These are phyloP conservation scores for Pelagophyceae sp. DNA, from an alignment of 352 stramenopile genomes.

Conservation along the genomic window DNA sequence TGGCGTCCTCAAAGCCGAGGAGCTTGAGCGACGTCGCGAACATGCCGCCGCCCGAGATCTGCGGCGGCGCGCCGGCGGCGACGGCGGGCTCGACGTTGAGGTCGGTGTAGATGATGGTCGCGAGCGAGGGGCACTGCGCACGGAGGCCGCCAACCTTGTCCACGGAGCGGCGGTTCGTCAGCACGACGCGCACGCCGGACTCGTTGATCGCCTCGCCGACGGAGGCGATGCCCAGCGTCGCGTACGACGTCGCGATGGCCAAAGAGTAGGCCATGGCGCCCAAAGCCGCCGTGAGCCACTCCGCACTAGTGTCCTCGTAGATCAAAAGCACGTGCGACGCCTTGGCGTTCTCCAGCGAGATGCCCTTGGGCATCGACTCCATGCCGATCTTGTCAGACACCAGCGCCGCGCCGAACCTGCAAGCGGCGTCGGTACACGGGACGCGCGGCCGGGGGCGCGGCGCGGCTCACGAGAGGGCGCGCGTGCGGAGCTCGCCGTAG, in stretches of 20 bases:
- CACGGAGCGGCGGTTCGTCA: constrained; percentile 55
- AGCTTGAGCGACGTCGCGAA: no score
- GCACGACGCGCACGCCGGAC: constrained; percentile 45
- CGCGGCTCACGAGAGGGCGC: no score
- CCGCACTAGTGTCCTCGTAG: constrained; percentile 56
- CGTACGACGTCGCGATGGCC: constrained; percentile 52
- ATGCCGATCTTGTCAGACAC: constrained; percentile 33
- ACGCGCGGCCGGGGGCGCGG: no score
- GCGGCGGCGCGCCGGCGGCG: constrained; percentile 33
- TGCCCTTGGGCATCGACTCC: constrained; percentile 35
- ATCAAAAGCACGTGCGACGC: constrained; percentile 50
- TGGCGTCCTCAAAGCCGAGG: constrained; percentile 49
- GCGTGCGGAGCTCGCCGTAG: constrained; percentile 44
- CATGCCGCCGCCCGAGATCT: constrained; percentile 25
- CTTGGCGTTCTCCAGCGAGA: constrained; percentile 45
- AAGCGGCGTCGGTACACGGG: no score
- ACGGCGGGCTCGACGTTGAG: constrained; percentile 42
- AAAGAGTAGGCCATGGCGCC: constrained; percentile 52
- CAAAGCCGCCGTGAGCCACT: constrained; percentile 52
- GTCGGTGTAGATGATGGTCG: constrained; percentile 54
- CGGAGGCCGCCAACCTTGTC: constrained; percentile 33
- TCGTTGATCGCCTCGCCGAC: constrained; percentile 53
- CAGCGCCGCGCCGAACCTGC: constrained; percentile 52
- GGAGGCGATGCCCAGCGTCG: constrained; percentile 51
- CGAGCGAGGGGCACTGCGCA: constrained; percentile 44